Conservation (phyloP, 2,329 filamentous ascomycete genomes). For the Alternaria sp. region DNA sequence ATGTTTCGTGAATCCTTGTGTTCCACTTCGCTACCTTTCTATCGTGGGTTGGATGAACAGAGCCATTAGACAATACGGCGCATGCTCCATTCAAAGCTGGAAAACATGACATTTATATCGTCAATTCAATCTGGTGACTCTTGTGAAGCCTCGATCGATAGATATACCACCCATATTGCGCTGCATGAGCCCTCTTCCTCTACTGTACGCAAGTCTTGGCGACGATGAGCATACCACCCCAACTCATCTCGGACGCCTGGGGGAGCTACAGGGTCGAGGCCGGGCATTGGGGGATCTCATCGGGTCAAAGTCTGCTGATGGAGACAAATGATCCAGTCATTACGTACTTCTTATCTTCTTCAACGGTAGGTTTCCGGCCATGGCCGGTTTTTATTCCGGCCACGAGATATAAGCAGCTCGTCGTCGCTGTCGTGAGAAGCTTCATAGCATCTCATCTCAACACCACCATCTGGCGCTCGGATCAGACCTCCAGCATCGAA, state of each 20-base stretch:
- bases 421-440: conserved; percentile 20
- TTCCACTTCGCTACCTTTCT: not conserved
- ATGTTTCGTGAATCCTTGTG: not conserved
- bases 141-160: too few relatives aligned
- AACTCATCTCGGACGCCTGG: not conserved
- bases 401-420: conserved; percentile 46
- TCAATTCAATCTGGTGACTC: not conserved
- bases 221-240: conserved; percentile 18
- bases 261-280: conserved; percentile 6
- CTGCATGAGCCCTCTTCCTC: conserved; percentile 1
- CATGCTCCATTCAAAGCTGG: not conserved
- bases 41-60: not conserved
- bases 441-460: conserved; percentile 9
- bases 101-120: not conserved
- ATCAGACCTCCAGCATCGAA: conserved; percentile 8
- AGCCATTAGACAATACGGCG: not conserved
- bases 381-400: conserved; percentile 47
- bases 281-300: conserved; percentile 17
- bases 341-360: conserved; percentile 49
- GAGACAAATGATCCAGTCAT: conserved; percentile 42
- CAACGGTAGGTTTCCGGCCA: conserved; percentile 38
- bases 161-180: not conserved
- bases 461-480: conserved; percentile 10
- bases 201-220: conserved; percentile 23
- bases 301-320: conserved; percentile 22